These are phyloP conservation scores for Echinochloa phyllopogon DNA, from an alignment of 176 grass and related monocot genomes.

Conservation along the genomic window DNA sequence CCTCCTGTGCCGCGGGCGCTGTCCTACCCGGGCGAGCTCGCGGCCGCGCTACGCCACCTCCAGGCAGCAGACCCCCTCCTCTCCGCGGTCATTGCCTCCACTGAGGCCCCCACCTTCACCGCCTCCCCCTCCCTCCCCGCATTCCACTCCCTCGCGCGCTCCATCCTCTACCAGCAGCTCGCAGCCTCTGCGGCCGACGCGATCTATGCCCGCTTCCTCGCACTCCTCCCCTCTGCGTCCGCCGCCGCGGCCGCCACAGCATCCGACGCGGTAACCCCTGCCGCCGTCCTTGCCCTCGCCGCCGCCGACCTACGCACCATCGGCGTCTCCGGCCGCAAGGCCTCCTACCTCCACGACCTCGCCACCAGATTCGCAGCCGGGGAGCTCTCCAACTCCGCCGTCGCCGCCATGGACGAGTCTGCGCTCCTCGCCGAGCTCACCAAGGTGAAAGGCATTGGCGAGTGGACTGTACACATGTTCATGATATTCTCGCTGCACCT, in stretches of 20 bases:
- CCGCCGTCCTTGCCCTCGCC: conserved; percentile 58
- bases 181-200: conserved; percentile 53
- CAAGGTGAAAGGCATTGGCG: conserved; percentile 61
- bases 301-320: conserved; percentile 59
- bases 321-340: conserved; percentile 69
- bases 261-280: conserved; percentile 25
- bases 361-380: conserved; percentile 50
- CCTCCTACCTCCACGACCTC: conserved; percentile 58
- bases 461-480: conserved; percentile 83
- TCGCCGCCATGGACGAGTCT: conserved; percentile 54
- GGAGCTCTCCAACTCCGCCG: conserved; percentile 51
- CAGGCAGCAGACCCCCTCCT: conserved; percentile 49
- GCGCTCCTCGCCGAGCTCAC: conserved; percentile 55
- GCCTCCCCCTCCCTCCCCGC: conserved; percentile 42
- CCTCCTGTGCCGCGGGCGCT: conserved; percentile 23
- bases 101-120: conserved; percentile 44
- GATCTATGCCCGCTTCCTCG: conserved; percentile 67
- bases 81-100: conserved; percentile 47
- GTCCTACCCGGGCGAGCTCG: conserved; percentile 31
- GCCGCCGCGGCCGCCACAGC: neutral
- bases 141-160: conserved; percentile 68
- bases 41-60: conserved; percentile 48
- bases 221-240: conserved; percentile 35
- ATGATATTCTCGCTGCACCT: conserved; percentile 82
- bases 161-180: conserved; percentile 70